A percentile compares a stretch with the other conserved stretches of the same genome.
Evolutionary conservation across 805 yeast genomes (phyloP).

Genomic region (Ogataea wickerhamii): DNA sequence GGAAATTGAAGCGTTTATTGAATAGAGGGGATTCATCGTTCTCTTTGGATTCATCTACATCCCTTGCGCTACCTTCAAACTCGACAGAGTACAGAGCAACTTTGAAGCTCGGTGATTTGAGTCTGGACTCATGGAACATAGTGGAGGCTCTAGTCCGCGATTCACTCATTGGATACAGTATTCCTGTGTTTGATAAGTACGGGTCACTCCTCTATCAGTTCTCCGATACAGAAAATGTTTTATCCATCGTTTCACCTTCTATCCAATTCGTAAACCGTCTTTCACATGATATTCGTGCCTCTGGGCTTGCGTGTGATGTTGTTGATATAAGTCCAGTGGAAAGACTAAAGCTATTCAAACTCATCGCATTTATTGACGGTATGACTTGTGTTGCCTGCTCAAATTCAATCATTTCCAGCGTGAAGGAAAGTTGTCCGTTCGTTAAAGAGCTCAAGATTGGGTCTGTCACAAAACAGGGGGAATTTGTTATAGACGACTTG

Average conservation of each 20-base stretch:
- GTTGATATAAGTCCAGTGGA: constrained; percentile 59
- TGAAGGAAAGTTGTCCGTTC: constrained; percentile 43
- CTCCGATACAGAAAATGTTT: constrained; percentile 45
- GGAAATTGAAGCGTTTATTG: too few relatives aligned
- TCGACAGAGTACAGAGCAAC: too few relatives aligned
- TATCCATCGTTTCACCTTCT: constrained; percentile 50
- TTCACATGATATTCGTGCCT: constrained; percentile 43
- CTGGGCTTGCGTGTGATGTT: constrained; percentile 47
- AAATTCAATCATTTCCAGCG: constrained; percentile 49
- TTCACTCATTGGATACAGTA: constrained; percentile 1
- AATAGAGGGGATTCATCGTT: too few relatives aligned
- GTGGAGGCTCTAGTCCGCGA: not conserved
- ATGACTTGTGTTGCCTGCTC: constrained; percentile 73
- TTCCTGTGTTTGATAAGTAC: constrained; percentile 12
- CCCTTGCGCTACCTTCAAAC: too few relatives aligned
- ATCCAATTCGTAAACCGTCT: constrained; percentile 49
- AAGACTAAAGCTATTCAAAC: constrained; percentile 44
- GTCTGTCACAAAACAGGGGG: constrained; percentile 57
- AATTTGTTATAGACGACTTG: constrained; percentile 49
- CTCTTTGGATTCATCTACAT: too few relatives aligned
- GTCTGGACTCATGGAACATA: not conserved
- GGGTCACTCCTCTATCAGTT: constrained; percentile 22
- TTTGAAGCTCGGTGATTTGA: too few relatives aligned
- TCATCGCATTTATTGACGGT: constrained; percentile 64
- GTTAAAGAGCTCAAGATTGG: constrained; percentile 53